These are phyloP conservation scores for Cinnamomum chago DNA, from an alignment of 164 flowering plant species.

Conservation along the genomic window DNA sequence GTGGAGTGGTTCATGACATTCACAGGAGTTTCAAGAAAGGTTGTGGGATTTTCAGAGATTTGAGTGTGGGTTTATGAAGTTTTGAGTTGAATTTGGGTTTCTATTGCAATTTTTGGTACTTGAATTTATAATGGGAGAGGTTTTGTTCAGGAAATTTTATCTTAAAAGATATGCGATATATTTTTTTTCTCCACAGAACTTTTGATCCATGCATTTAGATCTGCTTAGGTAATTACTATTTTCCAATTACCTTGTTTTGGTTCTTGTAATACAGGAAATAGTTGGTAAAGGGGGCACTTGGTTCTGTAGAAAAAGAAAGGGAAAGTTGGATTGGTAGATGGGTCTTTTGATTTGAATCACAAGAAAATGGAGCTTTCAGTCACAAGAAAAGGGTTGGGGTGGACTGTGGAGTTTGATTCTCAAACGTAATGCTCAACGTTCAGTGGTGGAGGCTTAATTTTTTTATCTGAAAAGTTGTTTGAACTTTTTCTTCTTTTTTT, in stretches of 20 bases:
- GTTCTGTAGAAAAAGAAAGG: conserved; percentile 3
- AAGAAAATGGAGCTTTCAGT: conserved; percentile 14
- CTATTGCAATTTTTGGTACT: neutral
- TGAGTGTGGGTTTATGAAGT: neutral
- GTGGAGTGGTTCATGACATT: neutral
- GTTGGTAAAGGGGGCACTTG: neutral
- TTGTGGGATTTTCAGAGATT: neutral
- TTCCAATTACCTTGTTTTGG: neutral
- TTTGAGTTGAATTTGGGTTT: no score
- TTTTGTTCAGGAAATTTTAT: no score
- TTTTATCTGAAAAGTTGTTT: neutral
- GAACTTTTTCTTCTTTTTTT: no score
- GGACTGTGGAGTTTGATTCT: conserved; percentile 11
- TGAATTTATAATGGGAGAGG: neutral
- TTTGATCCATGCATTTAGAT: no score
- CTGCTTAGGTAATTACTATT: neutral
- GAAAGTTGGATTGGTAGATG: conserved; percentile 15
- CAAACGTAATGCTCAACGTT: conserved; percentile 12
- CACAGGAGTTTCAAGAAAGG: neutral
- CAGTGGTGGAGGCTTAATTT: neutral
- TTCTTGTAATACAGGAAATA: neutral
- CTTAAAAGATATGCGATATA: neutral
- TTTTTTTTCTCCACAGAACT: no score
- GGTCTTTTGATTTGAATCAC: conserved; percentile 14
- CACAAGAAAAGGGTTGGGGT: conserved; percentile 20